Percentiles rank a stretch among this genome's conserved stretches.
Conservation (phyloP, 177 flowering plant genomes). For the Vitis hybrid region DNA sequence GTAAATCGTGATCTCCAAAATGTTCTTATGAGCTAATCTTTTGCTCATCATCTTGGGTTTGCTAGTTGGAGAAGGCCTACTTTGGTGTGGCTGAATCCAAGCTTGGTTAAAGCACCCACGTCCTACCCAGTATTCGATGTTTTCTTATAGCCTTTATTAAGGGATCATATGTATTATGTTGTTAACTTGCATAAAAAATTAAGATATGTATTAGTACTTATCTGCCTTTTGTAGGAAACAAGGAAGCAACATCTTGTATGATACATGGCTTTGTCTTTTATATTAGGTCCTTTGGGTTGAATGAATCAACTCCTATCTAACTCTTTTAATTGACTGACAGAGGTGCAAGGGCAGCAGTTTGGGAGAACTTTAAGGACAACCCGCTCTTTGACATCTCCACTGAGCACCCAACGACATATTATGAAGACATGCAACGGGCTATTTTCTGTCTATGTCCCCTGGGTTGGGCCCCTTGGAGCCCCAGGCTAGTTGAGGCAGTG, state of each 20-base stretch:
- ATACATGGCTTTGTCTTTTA: neutral
- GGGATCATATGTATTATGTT: too few species aligned
- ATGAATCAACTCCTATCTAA: neutral
- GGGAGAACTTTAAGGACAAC: constrained; percentile 84
- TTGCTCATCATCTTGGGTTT: neutral
- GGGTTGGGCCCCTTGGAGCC: constrained; percentile 97
- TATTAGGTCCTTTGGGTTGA: neutral
- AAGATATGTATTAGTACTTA: too few species aligned
- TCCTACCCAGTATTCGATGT: neutral
- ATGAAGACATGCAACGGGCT: constrained; percentile 83
- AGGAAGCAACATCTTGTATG: too few species aligned
- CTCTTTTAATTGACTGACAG: constrained; percentile 28
- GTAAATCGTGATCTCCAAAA: too few species aligned
- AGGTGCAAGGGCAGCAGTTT: constrained; percentile 79
- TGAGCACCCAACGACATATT: constrained; percentile 76
- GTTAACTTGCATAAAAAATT: neutral
- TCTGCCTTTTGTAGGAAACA: too few species aligned
- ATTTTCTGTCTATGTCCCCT: constrained; percentile 85
- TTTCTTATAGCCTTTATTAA: too few species aligned
- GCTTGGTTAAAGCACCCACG: neutral
- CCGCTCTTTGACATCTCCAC: constrained; percentile 80
- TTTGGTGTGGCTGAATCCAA: neutral
- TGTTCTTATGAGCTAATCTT: neutral
- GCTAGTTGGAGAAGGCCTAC: neutral
- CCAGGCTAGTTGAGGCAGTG: constrained; percentile 80